These are phyloP conservation scores for Aspergillus quadricinctus DNA, from an alignment of 2,329 filamentous ascomycete genomes.

Conservation along the genomic window DNA sequence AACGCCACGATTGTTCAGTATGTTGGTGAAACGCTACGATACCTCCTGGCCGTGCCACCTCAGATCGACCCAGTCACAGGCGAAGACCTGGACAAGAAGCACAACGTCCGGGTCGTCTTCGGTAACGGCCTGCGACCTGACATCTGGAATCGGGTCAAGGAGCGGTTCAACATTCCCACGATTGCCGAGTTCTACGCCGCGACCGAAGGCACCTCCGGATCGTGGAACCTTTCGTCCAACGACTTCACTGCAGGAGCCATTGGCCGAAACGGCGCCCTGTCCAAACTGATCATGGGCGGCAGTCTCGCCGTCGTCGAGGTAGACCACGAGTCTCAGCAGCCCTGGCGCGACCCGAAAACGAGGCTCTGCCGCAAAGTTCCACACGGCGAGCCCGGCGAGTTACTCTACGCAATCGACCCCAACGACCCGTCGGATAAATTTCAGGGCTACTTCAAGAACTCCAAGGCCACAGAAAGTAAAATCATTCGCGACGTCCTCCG, in stretches of 20 bases:
- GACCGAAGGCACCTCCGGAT: conserved; percentile 66
- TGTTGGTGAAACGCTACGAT: conserved; percentile 82
- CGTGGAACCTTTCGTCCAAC: conserved; percentile 71
- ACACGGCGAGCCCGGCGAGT: conserved; percentile 65
- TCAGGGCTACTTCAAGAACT: conserved; percentile 78
- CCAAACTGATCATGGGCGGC: conserved; percentile 50
- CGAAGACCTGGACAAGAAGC: conserved; percentile 65
- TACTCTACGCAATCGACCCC: conserved; percentile 67
- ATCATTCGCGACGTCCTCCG: conserved; percentile 67
- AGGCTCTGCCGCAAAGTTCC: conserved; percentile 61
- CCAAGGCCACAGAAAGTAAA: conserved; percentile 66
- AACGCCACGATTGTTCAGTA: conserved; percentile 77
- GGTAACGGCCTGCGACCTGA: conserved; percentile 84
- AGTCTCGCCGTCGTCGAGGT: conserved; percentile 60
- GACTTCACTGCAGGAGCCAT: conserved; percentile 72
- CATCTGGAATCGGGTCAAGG: conserved; percentile 78
- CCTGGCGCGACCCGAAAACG: conserved; percentile 63
- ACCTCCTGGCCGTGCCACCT: conserved; percentile 65
- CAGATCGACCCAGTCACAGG: conserved; percentile 60
- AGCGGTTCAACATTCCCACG: conserved; percentile 69
- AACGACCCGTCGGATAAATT: conserved; percentile 61
- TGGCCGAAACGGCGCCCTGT: conserved; percentile 65
- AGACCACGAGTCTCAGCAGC: conserved; percentile 66
- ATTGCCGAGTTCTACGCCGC: conserved; percentile 79
- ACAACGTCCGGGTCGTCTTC: conserved; percentile 70